A percentile compares a stretch with the other conserved stretches of the same genome.
phyloP scores from a whole-genome alignment of 768 basidiomycete genomes.

The Glaciozyma antarctica region DNA sequence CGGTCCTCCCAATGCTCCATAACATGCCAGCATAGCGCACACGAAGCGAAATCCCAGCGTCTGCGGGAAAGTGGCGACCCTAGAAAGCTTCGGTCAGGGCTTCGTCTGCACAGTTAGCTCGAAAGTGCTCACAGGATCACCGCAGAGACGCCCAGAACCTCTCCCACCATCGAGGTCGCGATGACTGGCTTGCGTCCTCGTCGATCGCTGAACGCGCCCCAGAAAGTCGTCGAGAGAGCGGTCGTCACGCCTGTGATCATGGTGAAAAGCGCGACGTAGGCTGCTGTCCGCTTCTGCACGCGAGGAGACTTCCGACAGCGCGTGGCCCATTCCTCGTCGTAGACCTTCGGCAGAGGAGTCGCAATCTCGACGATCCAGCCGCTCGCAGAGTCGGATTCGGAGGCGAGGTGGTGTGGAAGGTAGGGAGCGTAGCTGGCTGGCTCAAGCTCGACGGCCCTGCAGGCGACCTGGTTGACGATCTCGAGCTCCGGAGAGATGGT shows the following conservation, averaged over 20 bases:
- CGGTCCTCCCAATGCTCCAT: constrained; percentile 6
- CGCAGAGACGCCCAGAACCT: background rate
- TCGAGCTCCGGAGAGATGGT: background rate
- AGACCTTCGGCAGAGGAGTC: background rate
- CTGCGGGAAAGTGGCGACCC: constrained; percentile 5
- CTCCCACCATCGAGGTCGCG: background rate
- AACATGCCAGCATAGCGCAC: background rate
- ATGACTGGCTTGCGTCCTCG: constrained; percentile 7
- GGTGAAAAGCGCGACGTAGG: background rate
- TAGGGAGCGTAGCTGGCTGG: background rate
- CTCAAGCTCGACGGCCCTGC: background rate
- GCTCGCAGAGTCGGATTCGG: too few relatives aligned
- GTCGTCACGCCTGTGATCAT: constrained; percentile 10
- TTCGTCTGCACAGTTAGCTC: too few relatives aligned
- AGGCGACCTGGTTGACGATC: constrained; percentile 6
- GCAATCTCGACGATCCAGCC: background rate
- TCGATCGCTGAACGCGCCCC: constrained; percentile 9
- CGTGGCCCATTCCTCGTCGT: constrained; percentile 2
- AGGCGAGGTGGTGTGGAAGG: too few relatives aligned
- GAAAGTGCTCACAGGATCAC: constrained; percentile 6
- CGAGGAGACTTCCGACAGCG: constrained; percentile 4
- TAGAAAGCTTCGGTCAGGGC: background rate
- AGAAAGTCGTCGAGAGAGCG: constrained; percentile 10
- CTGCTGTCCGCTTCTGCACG: constrained; percentile 4
- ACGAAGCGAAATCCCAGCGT: constrained; percentile 1